These are phyloP conservation scores for Globisporangium iwayamae DNA, from an alignment of 352 stramenopile species.

Conservation along the genomic window DNA sequence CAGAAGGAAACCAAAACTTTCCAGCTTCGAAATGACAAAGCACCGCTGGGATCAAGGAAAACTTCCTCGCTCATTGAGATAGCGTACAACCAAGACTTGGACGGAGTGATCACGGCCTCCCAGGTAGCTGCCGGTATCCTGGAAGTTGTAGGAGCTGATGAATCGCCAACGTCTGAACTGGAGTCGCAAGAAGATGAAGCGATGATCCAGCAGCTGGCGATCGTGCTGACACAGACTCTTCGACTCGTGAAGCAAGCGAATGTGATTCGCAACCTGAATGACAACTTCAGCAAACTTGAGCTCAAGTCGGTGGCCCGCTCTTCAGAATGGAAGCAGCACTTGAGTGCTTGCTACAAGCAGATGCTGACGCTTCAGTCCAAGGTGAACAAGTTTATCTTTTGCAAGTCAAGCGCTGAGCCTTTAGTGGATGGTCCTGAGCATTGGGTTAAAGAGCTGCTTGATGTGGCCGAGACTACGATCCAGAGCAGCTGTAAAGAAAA, in stretches of 20 bases:
- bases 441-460: not conserved
- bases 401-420: not conserved
- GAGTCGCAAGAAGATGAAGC: not conserved
- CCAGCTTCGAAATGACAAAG: not conserved
- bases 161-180: not conserved
- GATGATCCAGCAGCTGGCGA: slow-evolving; percentile 1
- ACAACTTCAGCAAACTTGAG: not conserved
- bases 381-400: not conserved
- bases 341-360: not conserved
- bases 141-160: not conserved
- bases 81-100: not conserved
- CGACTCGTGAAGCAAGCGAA: not conserved
- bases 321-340: not conserved
- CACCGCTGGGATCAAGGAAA: not conserved
- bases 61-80: not conserved
- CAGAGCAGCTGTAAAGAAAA: not conserved
- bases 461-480: not conserved
- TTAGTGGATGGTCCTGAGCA: not conserved
- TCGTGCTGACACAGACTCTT: slow-evolving; percentile 1
- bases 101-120: not conserved
- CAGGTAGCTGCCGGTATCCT: not conserved
- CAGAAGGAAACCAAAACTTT: not conserved
- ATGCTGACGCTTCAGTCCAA: not conserved
- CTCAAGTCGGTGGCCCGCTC: not conserved
- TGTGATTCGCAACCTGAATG: not conserved